Percentiles rank a stretch among this genome's conserved stretches.
Evolutionary conservation across 805 yeast species (phyloP).

Genomic region (Candida nemodendra): DNA sequence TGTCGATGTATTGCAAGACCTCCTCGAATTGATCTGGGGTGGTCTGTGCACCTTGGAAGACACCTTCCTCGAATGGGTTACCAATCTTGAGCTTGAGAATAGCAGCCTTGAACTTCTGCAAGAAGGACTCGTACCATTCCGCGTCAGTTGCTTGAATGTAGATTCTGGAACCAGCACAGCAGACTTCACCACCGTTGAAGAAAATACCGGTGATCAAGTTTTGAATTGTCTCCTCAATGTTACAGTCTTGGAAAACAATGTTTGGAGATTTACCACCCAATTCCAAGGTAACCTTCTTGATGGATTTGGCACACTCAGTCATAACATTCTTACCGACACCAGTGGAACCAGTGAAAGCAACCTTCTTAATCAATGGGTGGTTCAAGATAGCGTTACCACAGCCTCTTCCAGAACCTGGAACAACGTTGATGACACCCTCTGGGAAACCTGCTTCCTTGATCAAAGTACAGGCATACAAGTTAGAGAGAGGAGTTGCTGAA

Average conservation of each 20-base stretch:
- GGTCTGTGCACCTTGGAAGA: conserved; percentile 76
- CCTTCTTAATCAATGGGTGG: conserved; percentile 81
- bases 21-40: conserved; percentile 65
- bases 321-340: conserved; percentile 77
- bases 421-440: conserved; percentile 83
- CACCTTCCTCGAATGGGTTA: conserved; percentile 69
- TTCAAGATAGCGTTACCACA: conserved; percentile 79
- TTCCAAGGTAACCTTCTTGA: conserved; percentile 81
- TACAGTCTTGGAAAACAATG: conserved; percentile 76
- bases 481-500: conserved; percentile 88
- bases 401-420: conserved; percentile 82
- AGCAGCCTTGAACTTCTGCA: conserved; percentile 52
- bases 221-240: conserved; percentile 62
- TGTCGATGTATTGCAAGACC: conserved; percentile 59
- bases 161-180: conserved; percentile 89
- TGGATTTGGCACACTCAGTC: conserved; percentile 65
- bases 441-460: conserved; percentile 85
- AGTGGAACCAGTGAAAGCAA: conserved; percentile 95
- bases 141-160: conserved; percentile 60
- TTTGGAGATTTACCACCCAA: conserved; percentile 91
- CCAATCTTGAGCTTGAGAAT: conserved; percentile 63
- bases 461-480: conserved; percentile 68
- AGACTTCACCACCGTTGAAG: conserved; percentile 89
- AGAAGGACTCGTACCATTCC: conserved; percentile 64
- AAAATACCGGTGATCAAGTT: conserved; percentile 73